Evolutionary conservation across 73 alveolate genomes (phyloP).

Genomic region (Diophrys appendiculata): DNA sequence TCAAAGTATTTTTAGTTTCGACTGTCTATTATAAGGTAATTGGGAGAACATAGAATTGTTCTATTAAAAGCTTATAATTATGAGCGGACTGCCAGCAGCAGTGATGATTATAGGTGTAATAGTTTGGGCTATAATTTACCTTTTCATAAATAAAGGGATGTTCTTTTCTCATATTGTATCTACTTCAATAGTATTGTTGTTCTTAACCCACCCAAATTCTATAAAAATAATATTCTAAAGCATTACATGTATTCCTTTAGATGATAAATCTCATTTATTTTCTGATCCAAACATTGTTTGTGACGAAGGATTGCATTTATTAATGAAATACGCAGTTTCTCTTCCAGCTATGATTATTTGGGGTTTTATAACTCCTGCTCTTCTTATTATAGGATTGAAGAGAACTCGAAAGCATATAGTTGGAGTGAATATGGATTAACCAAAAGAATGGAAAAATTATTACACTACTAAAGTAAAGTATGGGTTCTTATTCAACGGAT

Average conservation of each 20-base stretch:
- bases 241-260: not conserved
- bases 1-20: too few species aligned
- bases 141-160: too few species aligned
- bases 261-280: not conserved
- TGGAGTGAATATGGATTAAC: conserved; percentile 36
- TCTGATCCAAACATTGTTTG: conserved; percentile 56
- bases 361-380: conserved; percentile 5
- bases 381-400: conserved; percentile 43
- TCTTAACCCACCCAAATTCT: not conserved
- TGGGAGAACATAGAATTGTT: too few species aligned
- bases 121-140: too few species aligned
- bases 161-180: not conserved
- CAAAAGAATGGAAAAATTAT: too few species aligned
- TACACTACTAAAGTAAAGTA: conserved; percentile 16
- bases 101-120: too few species aligned
- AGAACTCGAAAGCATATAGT: conserved; percentile 49
- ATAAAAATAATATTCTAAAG: not conserved
- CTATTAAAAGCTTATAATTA: too few species aligned
- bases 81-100: too few species aligned
- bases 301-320: conserved; percentile 30
- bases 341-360: not conserved
- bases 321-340: conserved; percentile 8
- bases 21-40: too few species aligned
- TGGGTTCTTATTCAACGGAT: not conserved
- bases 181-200: not conserved